phyloP scores from a whole-genome alignment of 2,329 filamentous ascomycete species.

The Gaeumannomyces tritici region DNA sequence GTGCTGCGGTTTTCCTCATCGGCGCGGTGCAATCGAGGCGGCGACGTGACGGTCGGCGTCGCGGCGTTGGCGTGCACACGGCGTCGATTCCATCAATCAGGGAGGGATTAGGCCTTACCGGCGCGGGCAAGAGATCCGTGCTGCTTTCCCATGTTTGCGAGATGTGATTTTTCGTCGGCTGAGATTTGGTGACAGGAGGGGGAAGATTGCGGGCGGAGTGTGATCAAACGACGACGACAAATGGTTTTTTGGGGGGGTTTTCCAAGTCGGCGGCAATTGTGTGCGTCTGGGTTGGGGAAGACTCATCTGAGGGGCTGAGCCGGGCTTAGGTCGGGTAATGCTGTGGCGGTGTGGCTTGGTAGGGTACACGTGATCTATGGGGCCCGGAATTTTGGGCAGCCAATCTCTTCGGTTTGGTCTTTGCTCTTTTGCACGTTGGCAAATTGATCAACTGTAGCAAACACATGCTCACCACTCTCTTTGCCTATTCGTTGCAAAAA shows the following conservation, averaged over 20 bases:
- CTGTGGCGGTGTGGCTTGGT: not conserved
- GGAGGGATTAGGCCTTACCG: not conserved
- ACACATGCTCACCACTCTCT: too few relatives aligned
- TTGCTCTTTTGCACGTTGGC: too few relatives aligned
- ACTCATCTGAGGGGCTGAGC: not conserved
- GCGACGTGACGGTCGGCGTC: not conserved
- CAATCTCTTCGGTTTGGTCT: too few relatives aligned
- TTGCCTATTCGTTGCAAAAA: too few relatives aligned
- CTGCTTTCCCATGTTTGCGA: constrained; percentile 5
- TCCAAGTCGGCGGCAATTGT: not conserved
- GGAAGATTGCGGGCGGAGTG: not conserved
- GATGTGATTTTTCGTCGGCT: not conserved
- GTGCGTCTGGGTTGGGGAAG: not conserved
- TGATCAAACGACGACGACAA: not conserved
- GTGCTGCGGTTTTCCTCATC: not conserved
- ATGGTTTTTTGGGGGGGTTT: not conserved
- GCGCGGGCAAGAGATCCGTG: constrained; percentile 5
- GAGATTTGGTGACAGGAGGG: not conserved
- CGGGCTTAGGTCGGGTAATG: not conserved
- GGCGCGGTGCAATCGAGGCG: not conserved
- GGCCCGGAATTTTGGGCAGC: too few relatives aligned
- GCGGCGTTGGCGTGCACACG: not conserved
- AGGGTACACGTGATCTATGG: too few relatives aligned
- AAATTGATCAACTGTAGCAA: too few relatives aligned
- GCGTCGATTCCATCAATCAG: not conserved